Conservation (phyloP, 305 asterid genomes). For the Fraxinus floribunda region DNA sequence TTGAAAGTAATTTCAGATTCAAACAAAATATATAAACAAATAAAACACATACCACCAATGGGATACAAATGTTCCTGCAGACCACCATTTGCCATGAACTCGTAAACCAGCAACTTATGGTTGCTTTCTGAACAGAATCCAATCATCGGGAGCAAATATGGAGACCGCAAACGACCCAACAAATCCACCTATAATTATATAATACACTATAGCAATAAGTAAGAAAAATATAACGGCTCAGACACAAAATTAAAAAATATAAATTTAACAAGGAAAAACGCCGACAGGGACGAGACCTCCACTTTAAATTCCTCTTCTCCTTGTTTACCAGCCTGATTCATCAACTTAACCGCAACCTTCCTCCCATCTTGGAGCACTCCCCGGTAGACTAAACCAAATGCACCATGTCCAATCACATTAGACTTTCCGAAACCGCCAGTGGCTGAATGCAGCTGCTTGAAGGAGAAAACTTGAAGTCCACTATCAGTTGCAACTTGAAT, state of each 20-base stretch:
- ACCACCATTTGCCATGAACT: conserved; percentile 88
- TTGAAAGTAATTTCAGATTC: background rate
- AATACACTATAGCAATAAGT: conserved; percentile 4
- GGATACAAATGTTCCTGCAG: conserved; percentile 88
- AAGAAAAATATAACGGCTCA: background rate
- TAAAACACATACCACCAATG: conserved; percentile 39
- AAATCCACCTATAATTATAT: conserved; percentile 58
- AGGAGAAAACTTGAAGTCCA: conserved; percentile 69
- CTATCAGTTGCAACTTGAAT: conserved; percentile 50
- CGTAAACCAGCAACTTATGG: conserved; percentile 76
- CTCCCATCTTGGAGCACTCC: conserved; percentile 89
- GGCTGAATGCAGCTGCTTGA: conserved; percentile 87
- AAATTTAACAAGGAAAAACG: background rate
- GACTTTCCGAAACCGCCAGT: conserved; percentile 83
- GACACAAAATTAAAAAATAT: background rate
- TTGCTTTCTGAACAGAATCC: conserved; percentile 72
- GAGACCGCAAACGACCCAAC: conserved; percentile 65
- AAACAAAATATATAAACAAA: background rate
- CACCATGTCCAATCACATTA: conserved; percentile 87
- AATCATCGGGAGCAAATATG: conserved; percentile 58
- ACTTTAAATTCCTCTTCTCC: conserved; percentile 88
- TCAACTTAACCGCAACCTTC: conserved; percentile 84
- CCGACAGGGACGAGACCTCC: conserved; percentile 48
- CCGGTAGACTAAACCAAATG: conserved; percentile 75
- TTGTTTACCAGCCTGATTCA: conserved; percentile 87